Conservation (phyloP, 106 monocot genomes). For the Platanthera zijinensis region DNA sequence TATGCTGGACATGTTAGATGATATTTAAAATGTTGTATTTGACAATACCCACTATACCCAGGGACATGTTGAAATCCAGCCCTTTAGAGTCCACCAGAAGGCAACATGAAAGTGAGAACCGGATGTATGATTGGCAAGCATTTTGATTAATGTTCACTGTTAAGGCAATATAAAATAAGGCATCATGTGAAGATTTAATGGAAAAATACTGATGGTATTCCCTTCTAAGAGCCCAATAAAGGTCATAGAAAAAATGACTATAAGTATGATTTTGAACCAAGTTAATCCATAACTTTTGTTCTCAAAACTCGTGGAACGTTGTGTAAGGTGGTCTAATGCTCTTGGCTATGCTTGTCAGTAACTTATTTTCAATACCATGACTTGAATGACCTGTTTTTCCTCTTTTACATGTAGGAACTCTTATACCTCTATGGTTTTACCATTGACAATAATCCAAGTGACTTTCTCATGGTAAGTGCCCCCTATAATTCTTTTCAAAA, state of each 20-base stretch:
- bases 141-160: neutral
- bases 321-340: neutral
- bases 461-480: conserved; percentile 82
- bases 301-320: neutral
- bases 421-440: conserved; percentile 94
- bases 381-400: conserved; percentile 3
- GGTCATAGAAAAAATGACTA: neutral
- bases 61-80: neutral
- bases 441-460: conserved; percentile 70
- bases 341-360: neutral
- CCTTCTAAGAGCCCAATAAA: neutral
- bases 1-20: no score
- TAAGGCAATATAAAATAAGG: neutral
- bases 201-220: neutral
- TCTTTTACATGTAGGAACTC: conserved; percentile 58
- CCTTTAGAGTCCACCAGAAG: neutral
- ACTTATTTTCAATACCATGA: neutral
- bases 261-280: neutral
- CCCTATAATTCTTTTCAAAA: neutral
- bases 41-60: neutral
- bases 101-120: neutral
- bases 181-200: neutral
- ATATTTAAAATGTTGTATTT: neutral
- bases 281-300: neutral
- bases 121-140: neutral